Evolutionary conservation across 2,329 filamentous ascomycete species (phyloP).

Genomic region (Moelleriella libera): DNA sequence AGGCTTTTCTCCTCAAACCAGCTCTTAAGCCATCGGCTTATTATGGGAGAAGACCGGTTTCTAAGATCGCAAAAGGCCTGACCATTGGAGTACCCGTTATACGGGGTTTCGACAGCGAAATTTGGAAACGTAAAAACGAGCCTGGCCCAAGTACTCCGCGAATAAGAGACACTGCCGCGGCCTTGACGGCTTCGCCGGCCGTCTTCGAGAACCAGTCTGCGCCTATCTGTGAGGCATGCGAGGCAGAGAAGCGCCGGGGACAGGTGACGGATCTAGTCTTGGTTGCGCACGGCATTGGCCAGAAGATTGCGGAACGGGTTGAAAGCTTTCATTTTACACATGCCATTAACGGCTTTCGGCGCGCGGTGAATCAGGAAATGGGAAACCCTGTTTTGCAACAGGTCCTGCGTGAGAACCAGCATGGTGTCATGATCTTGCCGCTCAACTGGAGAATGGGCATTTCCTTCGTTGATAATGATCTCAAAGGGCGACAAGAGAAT

Average conservation of each 20-base stretch:
- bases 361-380: slow-evolving; percentile 75
- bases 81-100: slow-evolving; percentile 79
- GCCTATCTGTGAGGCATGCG: slow-evolving; percentile 39
- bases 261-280: slow-evolving; percentile 78
- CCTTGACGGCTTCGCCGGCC: not conserved
- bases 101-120: slow-evolving; percentile 67
- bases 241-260: slow-evolving; percentile 46
- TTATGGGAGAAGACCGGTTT: slow-evolving; percentile 66
- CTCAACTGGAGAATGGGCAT: slow-evolving; percentile 87
- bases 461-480: slow-evolving; percentile 69
- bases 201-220: not conserved
- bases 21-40: slow-evolving; percentile 74
- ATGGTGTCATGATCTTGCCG: slow-evolving; percentile 85
- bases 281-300: slow-evolving; percentile 89
- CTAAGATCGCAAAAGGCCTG: slow-evolving; percentile 71
- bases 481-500: slow-evolving; percentile 38
- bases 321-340: slow-evolving; percentile 97
- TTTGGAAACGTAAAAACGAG: slow-evolving; percentile 64
- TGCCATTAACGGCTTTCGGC: slow-evolving; percentile 79
- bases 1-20: slow-evolving; percentile 71
- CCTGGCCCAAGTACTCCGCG: not conserved
- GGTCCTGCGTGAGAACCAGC: slow-evolving; percentile 62
- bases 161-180: not conserved
- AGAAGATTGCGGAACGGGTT: slow-evolving; percentile 87
- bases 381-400: slow-evolving; percentile 59